Evolutionary conservation across 2,329 filamentous ascomycete genomes (phyloP).

Genomic region (Cytospora chrysosperma): DNA sequence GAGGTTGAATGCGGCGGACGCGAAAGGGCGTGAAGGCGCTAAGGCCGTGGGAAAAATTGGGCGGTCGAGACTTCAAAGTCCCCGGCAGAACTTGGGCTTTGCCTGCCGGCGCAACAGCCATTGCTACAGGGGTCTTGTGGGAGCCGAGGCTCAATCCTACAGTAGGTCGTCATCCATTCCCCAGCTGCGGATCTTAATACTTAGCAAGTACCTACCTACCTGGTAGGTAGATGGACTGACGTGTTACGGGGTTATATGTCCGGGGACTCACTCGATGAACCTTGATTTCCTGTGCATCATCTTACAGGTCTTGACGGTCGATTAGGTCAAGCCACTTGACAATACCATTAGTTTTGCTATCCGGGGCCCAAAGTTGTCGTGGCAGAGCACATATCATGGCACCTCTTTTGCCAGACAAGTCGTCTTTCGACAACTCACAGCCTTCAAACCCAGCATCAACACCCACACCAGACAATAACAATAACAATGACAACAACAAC

Average conservation of each 20-base stretch:
- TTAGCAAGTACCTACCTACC: too few species aligned
- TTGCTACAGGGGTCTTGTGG: constrained; percentile 2
- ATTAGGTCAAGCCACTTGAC: neutral
- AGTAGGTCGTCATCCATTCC: too few species aligned
- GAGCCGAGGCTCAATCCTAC: constrained; percentile 20
- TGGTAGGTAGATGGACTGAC: neutral
- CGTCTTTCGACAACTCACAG: constrained; percentile 11
- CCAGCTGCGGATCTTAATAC: too few species aligned
- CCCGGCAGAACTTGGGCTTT: constrained; percentile 20
- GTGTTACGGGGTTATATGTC: neutral
- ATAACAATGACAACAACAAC: constrained; percentile 25
- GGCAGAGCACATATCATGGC: constrained; percentile 8
- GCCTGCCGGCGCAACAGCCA: constrained; percentile 4
- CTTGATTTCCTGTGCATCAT: neutral
- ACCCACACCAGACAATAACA: constrained; percentile 17
- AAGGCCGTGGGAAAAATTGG: constrained; percentile 23
- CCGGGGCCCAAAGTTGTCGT: neutral
- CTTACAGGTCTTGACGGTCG: neutral
- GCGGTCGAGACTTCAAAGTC: constrained; percentile 22
- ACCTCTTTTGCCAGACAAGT: constrained; percentile 15
- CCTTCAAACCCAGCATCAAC: constrained; percentile 12
- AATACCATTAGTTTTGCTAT: neutral
- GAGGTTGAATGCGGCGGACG: neutral
- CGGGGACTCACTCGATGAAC: neutral
- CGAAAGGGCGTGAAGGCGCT: neutral